phyloP scores from a whole-genome alignment of 2,329 filamentous ascomycete genomes.

The Tolypocladium nubicola region DNA sequence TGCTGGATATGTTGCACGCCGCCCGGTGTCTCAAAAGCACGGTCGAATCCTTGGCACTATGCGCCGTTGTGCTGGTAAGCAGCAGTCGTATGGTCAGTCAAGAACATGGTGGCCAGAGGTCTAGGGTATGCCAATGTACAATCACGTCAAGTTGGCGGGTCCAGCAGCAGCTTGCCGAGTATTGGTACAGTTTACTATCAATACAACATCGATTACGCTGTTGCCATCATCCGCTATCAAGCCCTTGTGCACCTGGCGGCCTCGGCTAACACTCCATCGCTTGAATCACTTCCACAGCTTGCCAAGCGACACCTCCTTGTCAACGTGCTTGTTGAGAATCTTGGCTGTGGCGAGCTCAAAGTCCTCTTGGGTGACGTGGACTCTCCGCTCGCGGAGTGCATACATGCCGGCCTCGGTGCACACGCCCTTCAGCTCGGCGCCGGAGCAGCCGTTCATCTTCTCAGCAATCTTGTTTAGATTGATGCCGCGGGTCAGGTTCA shows the following conservation, averaged over 20 bases:
- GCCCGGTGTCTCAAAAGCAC: no score
- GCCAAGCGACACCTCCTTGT: slow-evolving; percentile 86
- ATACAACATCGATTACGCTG: not conserved
- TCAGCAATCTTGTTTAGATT: slow-evolving; percentile 97
- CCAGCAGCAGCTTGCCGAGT: not conserved
- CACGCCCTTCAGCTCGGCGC: slow-evolving; percentile 95
- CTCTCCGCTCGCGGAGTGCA: slow-evolving; percentile 83
- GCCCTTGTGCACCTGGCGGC: not conserved
- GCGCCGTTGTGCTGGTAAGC: not conserved
- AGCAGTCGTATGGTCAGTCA: not conserved
- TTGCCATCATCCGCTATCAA: not conserved
- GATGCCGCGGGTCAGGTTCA: slow-evolving; percentile 97
- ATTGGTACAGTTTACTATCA: not conserved
- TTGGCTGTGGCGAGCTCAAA: slow-evolving; percentile 98
- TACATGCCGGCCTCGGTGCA: slow-evolving; percentile 99
- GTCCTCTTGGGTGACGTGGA: slow-evolving; percentile 98
- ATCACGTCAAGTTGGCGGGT: not conserved
- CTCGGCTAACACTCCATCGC: not conserved
- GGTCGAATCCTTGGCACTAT: no score
- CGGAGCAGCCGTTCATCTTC: slow-evolving; percentile 99
- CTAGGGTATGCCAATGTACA: not conserved
- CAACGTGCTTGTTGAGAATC: slow-evolving; percentile 98
- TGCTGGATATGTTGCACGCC: no score
- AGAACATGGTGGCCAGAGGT: not conserved
- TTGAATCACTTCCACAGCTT: slow-evolving; percentile 55